Evolutionary conservation across 2,329 filamentous ascomycete genomes (phyloP), one percentile per base, ranked within the genome.

Genomic region (Pseudogymnoascus sp.): DNA sequence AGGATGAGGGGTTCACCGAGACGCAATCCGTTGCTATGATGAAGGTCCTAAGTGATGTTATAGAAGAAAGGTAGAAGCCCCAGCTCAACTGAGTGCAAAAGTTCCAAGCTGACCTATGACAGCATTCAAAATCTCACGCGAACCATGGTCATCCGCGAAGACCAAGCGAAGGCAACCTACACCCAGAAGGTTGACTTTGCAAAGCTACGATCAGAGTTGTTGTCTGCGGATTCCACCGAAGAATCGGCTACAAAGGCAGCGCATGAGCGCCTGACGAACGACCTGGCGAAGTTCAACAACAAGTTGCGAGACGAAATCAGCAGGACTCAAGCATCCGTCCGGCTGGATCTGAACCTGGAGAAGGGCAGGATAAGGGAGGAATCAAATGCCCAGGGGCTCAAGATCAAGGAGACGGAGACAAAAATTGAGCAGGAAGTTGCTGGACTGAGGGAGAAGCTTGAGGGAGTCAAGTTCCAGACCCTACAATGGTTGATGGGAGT

Each of bases 371-470:
- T 97, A 67, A 81, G 94, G 64, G 94, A 99, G 76, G 94, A 99
- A 79, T 92, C 92, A 16, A 95, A 96, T 67, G 88, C 89, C 62
- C 94, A 97, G 77, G 94, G 99, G 75, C 85, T 99, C 76, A 95
- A 96, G 79, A 91, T 99, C 70, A 97, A 96, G 79, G 94, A 99
- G 82, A 97, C 94, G 11, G 94, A 99, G 78, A 96, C 92, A 62
- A 87, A 95, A 76, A 97, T 99, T 70, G 94, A 99, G 79, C 93
- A 97, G 77, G 94, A 97, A 79, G 92, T 94, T 60, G 93, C 93
- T 39, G 88, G 89, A 33, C 74, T 99, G 71, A 81, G 91, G 67
- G 94, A 97, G 79, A 88, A 95, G 77, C 81, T 99, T 57, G 94
- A 99, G 78, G 89, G 91, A 67, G 94, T 99, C 74, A 99, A 99